Base-by-base conservation (phyloP, 345 rosid species). In the Heritiera fomes region DNA sequence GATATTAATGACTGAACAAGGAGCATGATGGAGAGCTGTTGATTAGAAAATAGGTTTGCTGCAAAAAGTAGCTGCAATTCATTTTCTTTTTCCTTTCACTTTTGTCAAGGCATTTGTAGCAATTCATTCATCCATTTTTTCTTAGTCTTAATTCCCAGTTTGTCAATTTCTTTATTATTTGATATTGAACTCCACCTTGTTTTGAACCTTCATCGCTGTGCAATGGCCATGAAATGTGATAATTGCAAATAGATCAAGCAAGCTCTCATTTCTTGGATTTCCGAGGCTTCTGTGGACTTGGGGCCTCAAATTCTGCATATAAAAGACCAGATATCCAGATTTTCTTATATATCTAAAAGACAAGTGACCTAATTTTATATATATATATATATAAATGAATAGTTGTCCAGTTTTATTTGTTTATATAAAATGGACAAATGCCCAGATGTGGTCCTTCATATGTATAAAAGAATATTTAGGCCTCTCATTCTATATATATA, bases 91-190 rank as follows among this genome's bases (percentile, higher is more conserved):
- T 76, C 60, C 62, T 61, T 53, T n/a, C 49, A 46, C 41, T 56
- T 38, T 45, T 81, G 73, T 67, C 72, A 23, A 59, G n/a, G 85
- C 79, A 69, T 71, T 77, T 86, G 87, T 86, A 83, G 91, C 83
- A 76, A 87, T 87, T 87, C 88, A 82, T 88, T 88, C 86, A 86
- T 83, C 88, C 83, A 18, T 45, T n/a, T 3, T 41, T 4, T 13
- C 53, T 41, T 40, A 18, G 20, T 49, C 20, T 41, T 58, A 11
- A 20, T 70, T 68, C 61, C 23, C 59, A 77, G 70, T 77, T 77
- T 58, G 15, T 68, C 30, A 18, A 46, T 65, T 80, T 77, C 68
- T 77, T 80, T 20, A 50, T 80, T 77, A 46, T 80, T 77, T 77
- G 14, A 61, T 28, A 20, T 75, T 28, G 41, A 30, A 75, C 56